Evolutionary conservation across 805 yeast genomes (phyloP).

Genomic region (Metschnikowia gruessii): DNA sequence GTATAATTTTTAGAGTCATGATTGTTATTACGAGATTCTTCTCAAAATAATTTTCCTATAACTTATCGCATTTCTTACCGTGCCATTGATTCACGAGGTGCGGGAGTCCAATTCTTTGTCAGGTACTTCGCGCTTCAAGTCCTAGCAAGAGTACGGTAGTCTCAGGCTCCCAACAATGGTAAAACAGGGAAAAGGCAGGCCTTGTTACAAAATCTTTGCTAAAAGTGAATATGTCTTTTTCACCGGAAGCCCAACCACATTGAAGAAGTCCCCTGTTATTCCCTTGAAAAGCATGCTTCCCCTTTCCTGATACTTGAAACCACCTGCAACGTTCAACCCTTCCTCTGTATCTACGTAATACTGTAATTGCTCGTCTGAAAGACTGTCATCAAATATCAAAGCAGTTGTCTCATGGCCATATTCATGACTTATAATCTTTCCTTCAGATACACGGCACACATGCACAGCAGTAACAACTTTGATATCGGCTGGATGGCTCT

Average conservation of each 20-base stretch:
- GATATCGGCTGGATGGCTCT: constrained; percentile 18
- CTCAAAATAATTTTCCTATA: no score
- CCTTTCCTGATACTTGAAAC: constrained; percentile 76
- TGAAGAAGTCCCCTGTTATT: constrained; percentile 78
- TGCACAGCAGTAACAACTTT: constrained; percentile 37
- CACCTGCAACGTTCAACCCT: constrained; percentile 86
- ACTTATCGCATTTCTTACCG: no score
- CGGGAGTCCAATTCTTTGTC: no score
- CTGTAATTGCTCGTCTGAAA: constrained; percentile 54
- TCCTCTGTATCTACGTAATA: constrained; percentile 69
- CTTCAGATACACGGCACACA: constrained; percentile 20
- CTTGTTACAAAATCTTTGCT: neutral
- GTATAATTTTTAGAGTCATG: no score
- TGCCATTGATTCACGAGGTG: no score
- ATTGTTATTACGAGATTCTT: no score
- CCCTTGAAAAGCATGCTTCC: constrained; percentile 63
- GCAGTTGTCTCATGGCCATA: constrained; percentile 32
- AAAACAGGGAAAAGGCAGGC: neutral
- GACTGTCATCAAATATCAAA: constrained; percentile 46
- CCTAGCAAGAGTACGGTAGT: no score
- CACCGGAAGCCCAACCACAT: constrained; percentile 84
- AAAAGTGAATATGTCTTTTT: constrained; percentile 8
- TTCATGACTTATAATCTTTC: constrained; percentile 3
- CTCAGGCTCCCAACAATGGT: no score
- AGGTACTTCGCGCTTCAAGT: neutral